These are phyloP conservation scores for Heritiera littoralis DNA, from an alignment of 345 rosid species.

Conservation along the genomic window DNA sequence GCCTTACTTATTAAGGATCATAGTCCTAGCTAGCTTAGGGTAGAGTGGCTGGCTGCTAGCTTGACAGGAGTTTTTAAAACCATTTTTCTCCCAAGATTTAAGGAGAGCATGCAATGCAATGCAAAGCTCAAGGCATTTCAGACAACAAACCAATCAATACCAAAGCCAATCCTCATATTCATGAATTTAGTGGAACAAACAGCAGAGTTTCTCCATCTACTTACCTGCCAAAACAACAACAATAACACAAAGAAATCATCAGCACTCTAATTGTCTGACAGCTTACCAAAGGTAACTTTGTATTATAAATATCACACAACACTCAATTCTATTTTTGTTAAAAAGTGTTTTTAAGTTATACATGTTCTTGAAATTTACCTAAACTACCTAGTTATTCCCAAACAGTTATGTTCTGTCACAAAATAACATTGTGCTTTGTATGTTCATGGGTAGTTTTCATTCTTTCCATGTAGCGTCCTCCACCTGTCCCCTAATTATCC, in stretches of 20 bases:
- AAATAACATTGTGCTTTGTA: too few relatives aligned
- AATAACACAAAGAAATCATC: too few relatives aligned
- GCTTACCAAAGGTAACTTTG: too few relatives aligned
- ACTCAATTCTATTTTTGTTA: too few relatives aligned
- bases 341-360: neutral
- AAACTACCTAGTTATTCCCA: neutral
- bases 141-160: neutral
- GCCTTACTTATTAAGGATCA: too few relatives aligned
- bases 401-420: neutral
- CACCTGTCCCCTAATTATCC: neutral
- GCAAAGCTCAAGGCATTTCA: neutral
- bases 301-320: too few relatives aligned
- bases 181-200: neutral
- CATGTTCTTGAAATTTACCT: neutral
- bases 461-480: neutral
- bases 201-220: neutral
- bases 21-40: too few relatives aligned
- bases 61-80: too few relatives aligned
- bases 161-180: neutral
- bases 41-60: too few relatives aligned
- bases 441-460: neutral
- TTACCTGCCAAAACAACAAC: neutral
- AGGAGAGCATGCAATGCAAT: neutral
- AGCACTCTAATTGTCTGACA: too few relatives aligned
- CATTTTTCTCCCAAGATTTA: neutral